Base-by-base conservation (phyloP, 2,329 filamentous ascomycete genomes). In the Fusarium burgessii region DNA sequence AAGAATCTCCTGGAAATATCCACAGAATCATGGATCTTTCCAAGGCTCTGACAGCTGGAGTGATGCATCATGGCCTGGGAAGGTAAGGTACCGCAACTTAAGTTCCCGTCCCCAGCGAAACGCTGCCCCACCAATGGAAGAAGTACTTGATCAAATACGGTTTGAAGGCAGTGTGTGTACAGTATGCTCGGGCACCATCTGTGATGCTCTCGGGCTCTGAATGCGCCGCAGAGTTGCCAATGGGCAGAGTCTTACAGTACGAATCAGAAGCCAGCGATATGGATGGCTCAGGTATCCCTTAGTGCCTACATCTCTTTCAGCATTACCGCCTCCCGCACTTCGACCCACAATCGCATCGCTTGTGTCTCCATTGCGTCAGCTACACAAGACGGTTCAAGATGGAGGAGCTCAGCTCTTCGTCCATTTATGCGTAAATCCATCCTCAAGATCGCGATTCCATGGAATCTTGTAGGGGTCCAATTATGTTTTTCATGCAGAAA, bases 361-460 rank as follows among this genome's bases (percentile, higher is more conserved):
- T 61, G 58, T 60, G 56, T 57, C 54, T 62, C 68, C 61, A 73
- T 72, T 74, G 71, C 68, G 68, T 73, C 71, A 73, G 71, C 58
- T 67, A 60, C 65, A 42, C 29, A 63, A 52, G 43, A 59, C 41
- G 29, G 46, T 52, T 56, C 35, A 66, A 29, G 36, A 49, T 67
- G 35, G 57, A 69, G 35, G 57, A 69, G 17, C 7, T 38, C 15
- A 25, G 47, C 47, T 58, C 58, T 60, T 38, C 47, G 54, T 70
- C 36, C 51, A 64, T 58, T 45, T 46, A 33, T 23, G 27, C 41
- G 35, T 46, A 35, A 49, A 49, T 52, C 25, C n/a, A 40, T 23
- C 23, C 23, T 23, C 36, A 38, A 38, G 33, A 29, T 55, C 29
- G 18, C 27, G 27, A 43, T 17, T 9, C 20, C 20, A 38, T 36